Base-by-base conservation (phyloP, 1,284 basidiomycete species). In the Coniferiporia sulphurascens region DNA sequence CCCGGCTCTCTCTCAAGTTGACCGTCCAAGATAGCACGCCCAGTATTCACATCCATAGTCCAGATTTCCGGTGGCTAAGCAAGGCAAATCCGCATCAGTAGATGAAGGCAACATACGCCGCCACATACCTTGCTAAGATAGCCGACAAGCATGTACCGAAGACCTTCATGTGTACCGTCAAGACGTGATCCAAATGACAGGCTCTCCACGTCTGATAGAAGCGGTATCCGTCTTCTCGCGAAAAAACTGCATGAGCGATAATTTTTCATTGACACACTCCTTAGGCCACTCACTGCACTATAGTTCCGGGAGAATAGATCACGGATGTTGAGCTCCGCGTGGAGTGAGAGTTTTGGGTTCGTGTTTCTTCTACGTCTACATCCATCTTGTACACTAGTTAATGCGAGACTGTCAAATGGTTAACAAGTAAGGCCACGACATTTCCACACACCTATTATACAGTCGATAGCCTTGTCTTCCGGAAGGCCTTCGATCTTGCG, bases 401-500 rank as follows among this genome's bases (percentile, higher is more conserved):
- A 58, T 27, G 27, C 27, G 27, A 27, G 27, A 27, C 5, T 27
- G 27, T 27, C 27, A 43, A 22, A 44, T 48, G 12, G 35, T 38
- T 10, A 58, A 38, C 45, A n/a, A 27, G 19, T 6, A 10, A 41
- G 19, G 21, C 15, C 36, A 34, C 13, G 4, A 27, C 19, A 22
- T 32, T 19, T 8, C 36, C 13, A 17, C 15, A 15, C 48, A 61
- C 59, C 55, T 17, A 61, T 56, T 22, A 61, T 57, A 32, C 59
- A 61, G 36, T 61, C 59, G 19, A 58, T 58, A 12, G 49, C 48
- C 44, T 53, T 58, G 27, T 58, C 56, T n/a, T 60, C 59, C 9
- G 54, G 53, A 27, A 60, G 48, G 5, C 48, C 46, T 36, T 52
- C 59, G 19, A 61, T 61, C 21, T 57, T 55, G 13, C 50, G 43